phyloP scores from a whole-genome alignment of 352 stramenopile genomes.

The Aphanomyces cochlioides region DNA sequence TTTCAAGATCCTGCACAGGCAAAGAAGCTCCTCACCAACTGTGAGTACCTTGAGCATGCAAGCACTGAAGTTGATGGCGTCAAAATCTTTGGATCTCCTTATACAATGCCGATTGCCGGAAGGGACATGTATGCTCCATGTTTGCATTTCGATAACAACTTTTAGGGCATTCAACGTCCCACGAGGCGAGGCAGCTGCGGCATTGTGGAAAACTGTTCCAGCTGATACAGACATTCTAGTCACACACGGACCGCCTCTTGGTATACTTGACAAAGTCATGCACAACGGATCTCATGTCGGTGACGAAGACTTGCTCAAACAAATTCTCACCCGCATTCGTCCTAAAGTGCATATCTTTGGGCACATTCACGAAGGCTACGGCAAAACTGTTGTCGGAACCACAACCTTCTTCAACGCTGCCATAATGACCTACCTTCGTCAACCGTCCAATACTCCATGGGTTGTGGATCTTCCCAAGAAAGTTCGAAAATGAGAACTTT shows the following conservation, averaged over 20 bases:
- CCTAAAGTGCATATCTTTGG: constrained; percentile 88
- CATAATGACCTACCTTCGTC: constrained; percentile 60
- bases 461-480: constrained; percentile 61
- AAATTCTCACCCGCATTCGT: constrained; percentile 74
- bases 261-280: constrained; percentile 67
- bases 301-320: constrained; percentile 71
- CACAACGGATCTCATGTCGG: constrained; percentile 62
- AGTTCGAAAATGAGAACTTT: not conserved
- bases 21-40: constrained; percentile 58
- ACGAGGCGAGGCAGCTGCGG: constrained; percentile 53
- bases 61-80: constrained; percentile 61
- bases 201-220: constrained; percentile 71
- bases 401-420: constrained; percentile 89
- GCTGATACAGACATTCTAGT: constrained; percentile 81
- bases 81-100: constrained; percentile 72
- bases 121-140: constrained; percentile 37
- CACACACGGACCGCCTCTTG: constrained; percentile 85
- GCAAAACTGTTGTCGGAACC: constrained; percentile 64
- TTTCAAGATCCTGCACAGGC: constrained; percentile 60
- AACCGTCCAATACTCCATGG: constrained; percentile 56
- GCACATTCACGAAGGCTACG: constrained; percentile 89
- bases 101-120: constrained; percentile 63
- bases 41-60: constrained; percentile 67
- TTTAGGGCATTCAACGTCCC: constrained; percentile 57
- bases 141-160: constrained; percentile 4